These are phyloP conservation scores for Coleophoma cylindrospora DNA, from an alignment of 2,329 filamentous ascomycete species.

Conservation along the genomic window DNA sequence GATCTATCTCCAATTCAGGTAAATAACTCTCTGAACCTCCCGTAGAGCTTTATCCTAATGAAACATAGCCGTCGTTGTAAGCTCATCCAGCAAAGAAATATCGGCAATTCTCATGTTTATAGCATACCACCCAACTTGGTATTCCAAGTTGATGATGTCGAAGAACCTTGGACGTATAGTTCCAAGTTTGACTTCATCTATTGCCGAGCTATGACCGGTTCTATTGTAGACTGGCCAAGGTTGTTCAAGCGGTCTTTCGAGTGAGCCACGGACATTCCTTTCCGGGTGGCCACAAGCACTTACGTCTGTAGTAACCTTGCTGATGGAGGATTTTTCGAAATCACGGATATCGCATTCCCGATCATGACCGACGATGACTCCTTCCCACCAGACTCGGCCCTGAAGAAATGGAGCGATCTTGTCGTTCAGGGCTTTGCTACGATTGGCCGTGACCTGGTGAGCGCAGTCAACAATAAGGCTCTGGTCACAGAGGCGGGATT, in stretches of 20 bases:
- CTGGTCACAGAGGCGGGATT: slow-evolving; percentile 16
- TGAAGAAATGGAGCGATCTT: slow-evolving; percentile 10
- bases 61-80: neutral
- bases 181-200: slow-evolving; percentile 56
- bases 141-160: slow-evolving; percentile 53
- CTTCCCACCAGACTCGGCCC: slow-evolving; percentile 4
- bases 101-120: slow-evolving; percentile 3
- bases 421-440: slow-evolving; percentile 27
- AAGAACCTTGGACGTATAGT: slow-evolving; percentile 49
- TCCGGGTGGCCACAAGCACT: no score
- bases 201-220: slow-evolving; percentile 30
- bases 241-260: slow-evolving; percentile 7
- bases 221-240: slow-evolving; percentile 9
- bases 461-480: slow-evolving; percentile 17
- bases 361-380: slow-evolving; percentile 29
- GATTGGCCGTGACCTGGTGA: slow-evolving; percentile 25
- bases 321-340: slow-evolving; percentile 28
- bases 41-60: neutral
- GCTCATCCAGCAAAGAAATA: neutral
- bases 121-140: slow-evolving; percentile 49
- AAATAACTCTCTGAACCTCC: neutral
- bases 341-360: slow-evolving; percentile 22
- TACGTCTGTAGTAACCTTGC: slow-evolving; percentile 7
- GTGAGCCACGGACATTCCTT: neutral
- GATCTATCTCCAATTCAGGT: slow-evolving; percentile 28